Evolutionary conservation across 441 rosid genomes (phyloP).

Genomic region (Gossypium aridum): DNA sequence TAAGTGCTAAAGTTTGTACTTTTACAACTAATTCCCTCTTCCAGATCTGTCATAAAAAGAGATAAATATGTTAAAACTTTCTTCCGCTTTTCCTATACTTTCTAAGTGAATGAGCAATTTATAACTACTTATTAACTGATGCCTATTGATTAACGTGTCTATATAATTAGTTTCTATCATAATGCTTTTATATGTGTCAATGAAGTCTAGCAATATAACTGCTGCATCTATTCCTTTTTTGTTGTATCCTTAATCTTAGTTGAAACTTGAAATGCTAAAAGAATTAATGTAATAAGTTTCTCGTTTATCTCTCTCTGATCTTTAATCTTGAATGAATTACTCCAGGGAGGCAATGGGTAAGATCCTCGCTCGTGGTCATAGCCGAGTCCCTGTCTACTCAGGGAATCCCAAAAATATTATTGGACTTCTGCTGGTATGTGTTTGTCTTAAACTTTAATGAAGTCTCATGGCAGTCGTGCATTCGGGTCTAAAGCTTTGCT

Average conservation of each 20-base stretch:
- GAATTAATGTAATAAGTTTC: background rate
- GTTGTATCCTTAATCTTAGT: background rate
- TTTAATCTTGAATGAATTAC: slow-evolving; percentile 10
- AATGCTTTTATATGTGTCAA: background rate
- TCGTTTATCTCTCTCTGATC: background rate
- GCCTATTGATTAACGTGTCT: background rate
- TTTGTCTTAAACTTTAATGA: slow-evolving; percentile 4
- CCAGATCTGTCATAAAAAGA: background rate
- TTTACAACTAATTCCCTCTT: background rate
- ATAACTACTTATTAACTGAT: background rate
- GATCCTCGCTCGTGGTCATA: slow-evolving; percentile 89
- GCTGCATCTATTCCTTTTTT: background rate
- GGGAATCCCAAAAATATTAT: slow-evolving; percentile 81
- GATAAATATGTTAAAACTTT: background rate
- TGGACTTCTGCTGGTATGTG: slow-evolving; percentile 86
- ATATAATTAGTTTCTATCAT: background rate
- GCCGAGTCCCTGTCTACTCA: slow-evolving; percentile 91
- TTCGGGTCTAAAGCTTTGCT: background rate
- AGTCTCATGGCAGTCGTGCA: background rate
- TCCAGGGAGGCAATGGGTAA: slow-evolving; percentile 98
- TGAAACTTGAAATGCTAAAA: background rate
- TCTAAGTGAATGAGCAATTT: background rate
- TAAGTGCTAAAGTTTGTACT: background rate
- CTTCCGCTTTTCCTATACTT: background rate
- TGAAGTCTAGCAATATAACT: background rate